Base-by-base conservation (phyloP, 108 stramenopile species). In the Cyclostephanos tholiformis region DNA sequence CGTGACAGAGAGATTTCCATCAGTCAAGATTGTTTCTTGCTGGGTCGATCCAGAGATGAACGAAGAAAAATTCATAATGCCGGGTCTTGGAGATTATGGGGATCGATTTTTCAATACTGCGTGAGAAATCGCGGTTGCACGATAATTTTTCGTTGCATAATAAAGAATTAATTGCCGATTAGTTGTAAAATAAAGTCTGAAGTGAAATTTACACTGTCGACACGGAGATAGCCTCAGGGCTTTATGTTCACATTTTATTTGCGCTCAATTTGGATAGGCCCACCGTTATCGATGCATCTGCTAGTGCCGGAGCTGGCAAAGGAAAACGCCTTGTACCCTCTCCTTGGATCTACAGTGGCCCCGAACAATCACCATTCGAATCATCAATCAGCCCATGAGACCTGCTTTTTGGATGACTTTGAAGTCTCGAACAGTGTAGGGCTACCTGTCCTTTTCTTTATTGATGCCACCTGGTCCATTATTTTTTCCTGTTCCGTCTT, bases 61-160 rank as follows among this genome's bases (percentile, higher is more conserved):
- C 76, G 97, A 92, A 29, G 82, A 95, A 4, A 97, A 96, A 65
- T 99, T 76, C 76, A 99, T 99, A 68, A 85, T 99, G 44, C 99
- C 99, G 3, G 99, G 99, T 4, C 71, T 99, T 14, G 99, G 99
- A 5, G 98, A 98, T 84, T 99, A 91, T 78, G 99, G 99, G 0
- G 99, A 99, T 72, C 84, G 99, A 56, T 98, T 88, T 71, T 97
- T 89, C 81, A 94, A 96, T 58, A 93, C 97, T 14, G 75, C 67
- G 41, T 82, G 76, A 72, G 59, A 17, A 46, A 46, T 46, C 16
- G 4, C 41, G 12, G 41, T 41, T 12, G 41, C 9, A 12, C 41
- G 44, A 32, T 32, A 4, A 32, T 32, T 46, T 26, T 55, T 55
- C 53, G 23, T 25, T 8, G 26, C 9, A 55, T 19, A 50, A 50